phyloP scores from a whole-genome alignment of 495 filamentous ascomycete species.

The Ascobolus immersus region DNA sequence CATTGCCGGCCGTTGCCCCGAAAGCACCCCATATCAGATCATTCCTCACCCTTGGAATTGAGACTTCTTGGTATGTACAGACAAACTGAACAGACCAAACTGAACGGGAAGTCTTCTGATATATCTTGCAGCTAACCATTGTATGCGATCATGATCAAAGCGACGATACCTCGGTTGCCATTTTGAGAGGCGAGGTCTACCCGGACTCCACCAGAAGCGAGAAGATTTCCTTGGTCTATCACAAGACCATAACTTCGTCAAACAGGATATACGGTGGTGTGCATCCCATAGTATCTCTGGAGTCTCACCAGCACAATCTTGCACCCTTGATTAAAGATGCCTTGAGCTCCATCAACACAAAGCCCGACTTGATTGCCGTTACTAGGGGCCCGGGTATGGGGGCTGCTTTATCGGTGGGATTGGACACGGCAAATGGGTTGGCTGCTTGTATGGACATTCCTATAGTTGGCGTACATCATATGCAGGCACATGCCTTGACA shows the following conservation, averaged over 20 bases:
- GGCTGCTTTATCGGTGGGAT: conserved; percentile 41
- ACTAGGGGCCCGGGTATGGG: conserved; percentile 81
- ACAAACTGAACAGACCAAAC: background rate
- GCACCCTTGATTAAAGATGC: conserved; percentile 39
- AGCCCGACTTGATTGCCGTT: conserved; percentile 58
- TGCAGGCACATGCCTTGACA: conserved; percentile 88
- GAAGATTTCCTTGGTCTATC: conserved; percentile 39
- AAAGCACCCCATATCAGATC: no score
- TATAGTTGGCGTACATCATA: conserved; percentile 70
- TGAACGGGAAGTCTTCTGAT: background rate
- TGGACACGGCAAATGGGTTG: conserved; percentile 72
- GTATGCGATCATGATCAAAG: conserved; percentile 16
- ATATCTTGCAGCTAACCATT: conserved; percentile 9
- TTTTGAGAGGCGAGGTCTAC: conserved; percentile 29
- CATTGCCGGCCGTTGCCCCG: no score
- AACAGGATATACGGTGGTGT: conserved; percentile 46
- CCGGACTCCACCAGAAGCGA: conserved; percentile 19
- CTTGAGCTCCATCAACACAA: conserved; percentile 24
- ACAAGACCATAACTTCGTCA: conserved; percentile 59
- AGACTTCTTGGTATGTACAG: conserved; percentile 52
- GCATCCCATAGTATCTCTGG: conserved; percentile 44
- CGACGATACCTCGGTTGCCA: conserved; percentile 81
- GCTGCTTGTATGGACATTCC: conserved; percentile 60
- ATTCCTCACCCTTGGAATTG: conserved; percentile 44
- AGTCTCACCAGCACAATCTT: conserved; percentile 45